Percentiles rank a stretch among this genome's conserved stretches.
phyloP scores from a whole-genome alignment of 148 eudicot species.

The Rhododendron molle region DNA sequence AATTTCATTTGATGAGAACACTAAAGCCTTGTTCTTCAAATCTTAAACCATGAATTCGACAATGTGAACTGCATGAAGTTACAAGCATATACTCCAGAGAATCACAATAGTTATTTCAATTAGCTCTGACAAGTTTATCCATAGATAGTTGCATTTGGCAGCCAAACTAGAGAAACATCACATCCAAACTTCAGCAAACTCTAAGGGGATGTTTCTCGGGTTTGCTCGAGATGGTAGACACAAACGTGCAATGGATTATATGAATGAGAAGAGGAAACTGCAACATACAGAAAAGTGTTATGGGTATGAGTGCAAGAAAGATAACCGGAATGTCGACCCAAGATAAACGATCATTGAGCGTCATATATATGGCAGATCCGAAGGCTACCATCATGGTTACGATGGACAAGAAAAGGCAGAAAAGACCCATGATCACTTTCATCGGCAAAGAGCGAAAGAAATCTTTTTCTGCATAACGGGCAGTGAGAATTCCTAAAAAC shows the following conservation, averaged over 20 bases:
- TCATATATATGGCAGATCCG: conserved; percentile 3
- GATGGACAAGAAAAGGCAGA: conserved; percentile 14
- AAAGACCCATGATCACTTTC: conserved; percentile 6
- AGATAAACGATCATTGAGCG: background rate
- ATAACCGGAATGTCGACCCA: conserved; percentile 1
- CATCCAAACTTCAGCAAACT: background rate
- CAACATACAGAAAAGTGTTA: background rate
- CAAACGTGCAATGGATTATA: conserved; percentile 6
- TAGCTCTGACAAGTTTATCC: background rate
- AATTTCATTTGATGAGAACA: background rate
- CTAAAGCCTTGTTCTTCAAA: background rate
- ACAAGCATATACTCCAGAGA: background rate
- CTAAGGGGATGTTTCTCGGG: background rate
- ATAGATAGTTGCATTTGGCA: background rate
- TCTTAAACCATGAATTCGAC: background rate
- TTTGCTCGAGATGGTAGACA: background rate
- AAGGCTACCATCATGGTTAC: conserved; percentile 22
- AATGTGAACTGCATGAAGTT: background rate
- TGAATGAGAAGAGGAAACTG: conserved; percentile 19
- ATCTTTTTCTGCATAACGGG: conserved; percentile 21
- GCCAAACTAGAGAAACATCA: background rate
- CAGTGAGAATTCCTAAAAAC: conserved; percentile 26
- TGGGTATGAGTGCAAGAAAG: background rate
- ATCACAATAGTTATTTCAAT: background rate
- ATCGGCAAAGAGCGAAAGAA: conserved; percentile 14